Conservation (phyloP, 805 yeast genomes). For the Lachancea dasiensis region DNA sequence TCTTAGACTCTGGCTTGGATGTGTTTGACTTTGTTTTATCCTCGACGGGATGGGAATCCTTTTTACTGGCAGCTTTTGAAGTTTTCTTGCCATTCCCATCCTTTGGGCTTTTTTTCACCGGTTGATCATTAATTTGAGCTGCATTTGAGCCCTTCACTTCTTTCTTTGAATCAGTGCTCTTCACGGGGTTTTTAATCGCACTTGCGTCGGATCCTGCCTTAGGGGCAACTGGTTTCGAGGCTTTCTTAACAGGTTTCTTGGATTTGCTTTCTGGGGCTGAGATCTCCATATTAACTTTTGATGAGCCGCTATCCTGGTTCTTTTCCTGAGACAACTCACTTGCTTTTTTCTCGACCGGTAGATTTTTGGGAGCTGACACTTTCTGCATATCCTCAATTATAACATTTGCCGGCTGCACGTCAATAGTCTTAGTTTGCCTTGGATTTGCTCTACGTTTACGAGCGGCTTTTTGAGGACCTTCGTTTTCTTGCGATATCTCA, state of each 20-base stretch:
- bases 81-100: conserved; percentile 4
- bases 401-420: conserved; percentile 1
- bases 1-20: not conserved
- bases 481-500: too few relatives aligned
- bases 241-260: not conserved
- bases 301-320: not conserved
- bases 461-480: not conserved
- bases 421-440: conserved; percentile 2
- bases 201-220: not conserved
- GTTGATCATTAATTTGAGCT: conserved; percentile 1
- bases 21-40: not conserved
- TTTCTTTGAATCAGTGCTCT: conserved; percentile 2
- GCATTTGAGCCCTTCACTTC: conserved; percentile 7
- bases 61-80: not conserved
- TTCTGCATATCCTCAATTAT: conserved; percentile 6
- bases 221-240: not conserved
- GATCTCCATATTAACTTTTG: not conserved
- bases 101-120: conserved; percentile 4
- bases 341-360: not conserved
- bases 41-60: not conserved
- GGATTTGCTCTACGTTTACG: not conserved
- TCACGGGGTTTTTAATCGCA: not conserved
- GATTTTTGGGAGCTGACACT: not conserved
- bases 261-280: not conserved
- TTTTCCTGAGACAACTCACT: not conserved